Evolutionary conservation across 139 green algal genomes (phyloP).

Genomic region (Chlamydomonas incerta): DNA sequence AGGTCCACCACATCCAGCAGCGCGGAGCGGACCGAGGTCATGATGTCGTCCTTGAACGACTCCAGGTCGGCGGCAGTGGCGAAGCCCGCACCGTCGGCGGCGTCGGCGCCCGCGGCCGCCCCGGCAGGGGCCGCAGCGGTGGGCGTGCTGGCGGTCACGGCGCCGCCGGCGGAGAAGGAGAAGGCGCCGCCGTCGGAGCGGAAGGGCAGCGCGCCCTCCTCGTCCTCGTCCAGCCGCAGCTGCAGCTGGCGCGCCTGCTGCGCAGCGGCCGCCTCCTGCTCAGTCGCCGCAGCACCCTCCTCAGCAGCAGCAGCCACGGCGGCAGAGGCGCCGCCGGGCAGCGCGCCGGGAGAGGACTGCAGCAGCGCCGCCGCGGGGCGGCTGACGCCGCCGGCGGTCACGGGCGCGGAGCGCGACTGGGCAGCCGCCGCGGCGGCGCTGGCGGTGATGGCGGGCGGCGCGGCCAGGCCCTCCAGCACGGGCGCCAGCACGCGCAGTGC

Average conservation of each 20-base stretch:
- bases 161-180: background rate
- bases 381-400: background rate
- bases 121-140: background rate
- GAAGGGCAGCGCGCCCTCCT: background rate
- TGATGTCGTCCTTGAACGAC: conserved; percentile 24
- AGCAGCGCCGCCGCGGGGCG: background rate
- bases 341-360: background rate
- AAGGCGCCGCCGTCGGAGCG: conserved; percentile 3
- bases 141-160: background rate
- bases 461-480: conserved; percentile 1
- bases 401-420: background rate
- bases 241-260: too few species aligned
- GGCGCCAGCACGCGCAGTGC: conserved; percentile 13
- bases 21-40: conserved; percentile 7
- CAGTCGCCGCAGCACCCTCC: too few species aligned
- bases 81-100: background rate
- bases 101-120: background rate
- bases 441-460: background rate
- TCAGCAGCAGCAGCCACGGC: too few species aligned
- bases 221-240: background rate
- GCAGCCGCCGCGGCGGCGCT: background rate
- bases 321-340: background rate
- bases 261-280: too few species aligned
- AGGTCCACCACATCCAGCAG: conserved; percentile 40
- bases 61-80: conserved; percentile 38